Conservation (phyloP, 2,329 filamentous ascomycete species). For the Aspergillus carbonarius region DNA sequence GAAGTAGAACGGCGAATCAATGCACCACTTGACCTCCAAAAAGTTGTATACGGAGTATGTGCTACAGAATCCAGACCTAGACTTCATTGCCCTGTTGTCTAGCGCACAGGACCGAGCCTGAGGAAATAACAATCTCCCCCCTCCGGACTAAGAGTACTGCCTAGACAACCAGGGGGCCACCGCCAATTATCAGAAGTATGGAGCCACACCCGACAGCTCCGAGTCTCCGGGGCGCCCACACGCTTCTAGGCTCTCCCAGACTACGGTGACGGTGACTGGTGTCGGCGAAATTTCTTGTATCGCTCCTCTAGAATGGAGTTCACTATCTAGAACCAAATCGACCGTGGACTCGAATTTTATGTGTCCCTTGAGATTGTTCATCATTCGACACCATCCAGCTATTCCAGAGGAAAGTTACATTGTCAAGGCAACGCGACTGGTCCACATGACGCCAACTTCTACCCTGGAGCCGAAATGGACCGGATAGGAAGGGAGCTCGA, state of each 20-base stretch:
- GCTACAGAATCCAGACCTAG: neutral
- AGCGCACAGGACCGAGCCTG: neutral
- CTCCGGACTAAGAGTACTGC: neutral
- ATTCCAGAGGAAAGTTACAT: neutral
- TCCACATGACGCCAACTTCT: neutral
- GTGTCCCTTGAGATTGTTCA: neutral
- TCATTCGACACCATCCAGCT: neutral
- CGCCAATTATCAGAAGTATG: constrained; percentile 4
- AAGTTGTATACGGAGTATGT: neutral
- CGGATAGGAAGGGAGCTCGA: neutral
- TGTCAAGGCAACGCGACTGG: neutral
- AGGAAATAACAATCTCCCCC: neutral
- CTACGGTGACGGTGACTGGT: neutral
- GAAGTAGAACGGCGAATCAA: neutral
- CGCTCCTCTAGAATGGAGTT: neutral
- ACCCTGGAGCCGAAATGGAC: neutral
- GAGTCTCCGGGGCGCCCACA: constrained; percentile 6
- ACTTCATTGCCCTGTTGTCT: neutral
- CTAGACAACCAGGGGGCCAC: neutral
- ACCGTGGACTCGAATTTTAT: neutral
- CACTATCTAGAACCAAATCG: neutral
- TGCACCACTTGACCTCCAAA: neutral
- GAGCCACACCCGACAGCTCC: constrained; percentile 10
- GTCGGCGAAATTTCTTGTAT: neutral
- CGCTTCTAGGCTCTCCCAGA: constrained; percentile 13